Evolutionary conservation across 2,329 filamentous ascomycete genomes (phyloP), one percentile per base, ranked within the genome.

Genomic region (Bimuria novae-zelandiae): DNA sequence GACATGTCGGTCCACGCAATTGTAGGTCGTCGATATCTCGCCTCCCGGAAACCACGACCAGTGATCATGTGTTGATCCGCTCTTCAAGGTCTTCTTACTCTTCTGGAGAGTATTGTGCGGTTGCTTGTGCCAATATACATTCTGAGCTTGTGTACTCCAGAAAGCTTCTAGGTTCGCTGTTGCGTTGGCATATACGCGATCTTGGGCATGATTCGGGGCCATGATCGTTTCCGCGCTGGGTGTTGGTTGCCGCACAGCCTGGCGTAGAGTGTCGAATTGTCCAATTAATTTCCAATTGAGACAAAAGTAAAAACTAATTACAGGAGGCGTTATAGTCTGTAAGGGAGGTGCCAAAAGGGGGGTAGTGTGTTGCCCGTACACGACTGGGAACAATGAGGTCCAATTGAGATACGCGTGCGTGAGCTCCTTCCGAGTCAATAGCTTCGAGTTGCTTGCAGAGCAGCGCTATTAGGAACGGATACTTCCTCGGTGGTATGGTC

Each of bases 41-140:
- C 92, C 93, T 57, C 86, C 90, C 0, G 89, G 84, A 63, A 96
- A 97, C 93, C 93, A 97, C 57, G 85, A 84, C 92, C 92, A 97
- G 68, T 89, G 86, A 36, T 85, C 81, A 69, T 96, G 87, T 14
- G 79, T 77, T n/a, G 79, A 75, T 51, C 86, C 86, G 59, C 76
- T 82, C 48, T 79, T 74, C 3, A 94, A 78, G 7, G 78, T 84
- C 74, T 89, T 92, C 42, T 80, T 84, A 17, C 79, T 82, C 33
- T 76, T 78, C 3, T 77, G 76, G 19, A 95, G 80, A 0, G 84
- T 82, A 0, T 80, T 78, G 11, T 82, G 82, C 7, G 92, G 92
- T 49, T 83, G 81, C 67, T 85, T 88, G 75, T 95, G 88, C 92
- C 92, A 97, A 72, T 88, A 77, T 3, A 97, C 79, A 19, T 89